Conservation (phyloP, 2,329 filamentous ascomycete genomes). For the Tolypocladium nubicola region DNA sequence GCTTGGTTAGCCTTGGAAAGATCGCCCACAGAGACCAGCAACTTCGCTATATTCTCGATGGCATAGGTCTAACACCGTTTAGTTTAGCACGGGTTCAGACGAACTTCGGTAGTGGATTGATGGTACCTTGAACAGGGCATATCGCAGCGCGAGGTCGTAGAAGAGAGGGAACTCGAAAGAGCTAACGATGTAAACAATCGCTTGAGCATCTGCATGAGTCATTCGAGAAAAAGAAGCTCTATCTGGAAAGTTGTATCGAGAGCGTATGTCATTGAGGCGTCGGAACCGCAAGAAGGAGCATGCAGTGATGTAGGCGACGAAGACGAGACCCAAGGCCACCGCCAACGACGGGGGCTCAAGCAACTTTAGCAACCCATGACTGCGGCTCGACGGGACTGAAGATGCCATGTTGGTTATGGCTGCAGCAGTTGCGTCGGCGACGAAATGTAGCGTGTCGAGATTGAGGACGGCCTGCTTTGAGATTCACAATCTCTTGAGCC, state of each 20-base stretch:
- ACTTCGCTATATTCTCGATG: slow-evolving; percentile 24
- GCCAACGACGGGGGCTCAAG: slow-evolving; percentile 1
- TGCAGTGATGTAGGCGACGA: slow-evolving; percentile 20
- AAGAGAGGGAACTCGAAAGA: slow-evolving; percentile 26
- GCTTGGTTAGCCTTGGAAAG: slow-evolving; percentile 19
- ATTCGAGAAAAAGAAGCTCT: slow-evolving; percentile 26
- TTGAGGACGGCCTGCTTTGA: not conserved
- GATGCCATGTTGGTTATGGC: not conserved
- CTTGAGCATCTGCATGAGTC: slow-evolving; percentile 33
- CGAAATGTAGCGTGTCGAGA: not conserved
- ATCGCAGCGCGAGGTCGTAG: slow-evolving; percentile 24
- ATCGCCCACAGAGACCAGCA: slow-evolving; percentile 24
- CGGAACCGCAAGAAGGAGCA: slow-evolving; percentile 27
- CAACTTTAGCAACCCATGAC: not conserved
- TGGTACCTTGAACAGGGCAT: slow-evolving; percentile 29
- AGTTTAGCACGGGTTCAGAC: not conserved
- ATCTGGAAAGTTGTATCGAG: slow-evolving; percentile 19
- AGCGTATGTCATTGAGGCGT: slow-evolving; percentile 17
- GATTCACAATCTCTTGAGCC: too few relatives aligned
- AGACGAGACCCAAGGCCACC: slow-evolving; percentile 5
- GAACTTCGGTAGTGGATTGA: not conserved
- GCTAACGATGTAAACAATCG: slow-evolving; percentile 25
- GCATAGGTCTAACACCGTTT: slow-evolving; percentile 24
- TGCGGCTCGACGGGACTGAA: not conserved
- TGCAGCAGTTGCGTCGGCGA: not conserved